These are phyloP conservation scores for Fusarium sp. DNA, from an alignment of 2,329 filamentous ascomycete species.

Conservation along the genomic window DNA sequence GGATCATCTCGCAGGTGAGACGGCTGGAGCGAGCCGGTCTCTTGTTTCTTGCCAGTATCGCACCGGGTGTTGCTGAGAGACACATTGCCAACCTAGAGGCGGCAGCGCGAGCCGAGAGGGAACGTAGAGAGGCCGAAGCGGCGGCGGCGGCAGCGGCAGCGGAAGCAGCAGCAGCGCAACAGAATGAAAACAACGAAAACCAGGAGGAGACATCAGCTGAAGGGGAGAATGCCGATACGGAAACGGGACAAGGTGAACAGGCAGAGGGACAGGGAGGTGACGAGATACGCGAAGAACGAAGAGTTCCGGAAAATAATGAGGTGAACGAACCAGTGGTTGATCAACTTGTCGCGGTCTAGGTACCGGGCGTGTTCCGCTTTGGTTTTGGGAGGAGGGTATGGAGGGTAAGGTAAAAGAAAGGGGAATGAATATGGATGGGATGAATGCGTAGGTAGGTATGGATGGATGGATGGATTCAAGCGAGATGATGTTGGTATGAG, in stretches of 20 bases:
- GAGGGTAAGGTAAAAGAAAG: constrained; percentile 3
- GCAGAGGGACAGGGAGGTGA: constrained; percentile 31
- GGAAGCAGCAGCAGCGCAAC: constrained; percentile 30
- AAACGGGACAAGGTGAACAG: constrained; percentile 14
- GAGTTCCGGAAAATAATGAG: constrained; percentile 18
- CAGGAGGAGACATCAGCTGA: constrained; percentile 15
- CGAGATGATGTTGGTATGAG: constrained; percentile 24
- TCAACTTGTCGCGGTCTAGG: constrained; percentile 36
- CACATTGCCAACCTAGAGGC: constrained; percentile 68
- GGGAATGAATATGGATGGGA: constrained; percentile 12
- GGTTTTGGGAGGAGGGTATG: background rate
- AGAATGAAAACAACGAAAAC: constrained; percentile 35
- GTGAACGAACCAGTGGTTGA: constrained; percentile 32
- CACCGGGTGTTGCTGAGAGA: constrained; percentile 69
- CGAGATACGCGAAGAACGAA: constrained; percentile 16
- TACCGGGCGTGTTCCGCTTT: background rate
- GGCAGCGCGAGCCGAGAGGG: constrained; percentile 56
- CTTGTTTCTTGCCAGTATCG: constrained; percentile 70
- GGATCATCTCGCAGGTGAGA: constrained; percentile 55
- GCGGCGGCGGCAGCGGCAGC: constrained; percentile 47
- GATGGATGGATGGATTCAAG: constrained; percentile 18
- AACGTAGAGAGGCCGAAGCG: constrained; percentile 53
- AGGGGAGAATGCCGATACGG: constrained; percentile 8
- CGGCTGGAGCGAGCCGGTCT: constrained; percentile 66
- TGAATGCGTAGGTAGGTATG: background rate